Conservation (phyloP, 1,139 yeast genomes). For the Geotrichum australiense region DNA sequence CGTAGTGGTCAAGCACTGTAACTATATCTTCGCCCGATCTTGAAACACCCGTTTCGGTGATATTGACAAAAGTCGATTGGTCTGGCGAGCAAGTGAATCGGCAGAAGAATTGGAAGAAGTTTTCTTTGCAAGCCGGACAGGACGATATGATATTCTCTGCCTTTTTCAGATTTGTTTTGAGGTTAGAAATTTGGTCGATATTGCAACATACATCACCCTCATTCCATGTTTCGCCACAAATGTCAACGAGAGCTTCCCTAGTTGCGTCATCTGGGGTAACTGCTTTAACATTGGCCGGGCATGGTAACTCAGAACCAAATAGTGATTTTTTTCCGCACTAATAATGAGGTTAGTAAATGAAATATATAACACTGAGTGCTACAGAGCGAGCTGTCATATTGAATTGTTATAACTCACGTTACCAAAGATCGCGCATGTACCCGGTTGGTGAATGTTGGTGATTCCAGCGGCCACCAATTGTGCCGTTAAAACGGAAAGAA, state of each 20-base stretch:
- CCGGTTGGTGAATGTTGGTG: conserved; percentile 31
- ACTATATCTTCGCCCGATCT: conserved; percentile 56
- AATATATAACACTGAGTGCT: no score
- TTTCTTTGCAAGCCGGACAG: conserved; percentile 89
- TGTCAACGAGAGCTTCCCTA: conserved; percentile 41
- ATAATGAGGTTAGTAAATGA: neutral
- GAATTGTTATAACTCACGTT: conserved; percentile 24
- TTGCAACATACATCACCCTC: conserved; percentile 48
- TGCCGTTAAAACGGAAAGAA: conserved; percentile 1
- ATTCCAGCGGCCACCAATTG: conserved; percentile 10
- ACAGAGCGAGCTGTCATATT: no score
- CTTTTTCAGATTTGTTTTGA: conserved; percentile 53
- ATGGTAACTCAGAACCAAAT: conserved; percentile 76
- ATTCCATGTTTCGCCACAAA: conserved; percentile 70
- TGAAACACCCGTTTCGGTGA: conserved; percentile 51
- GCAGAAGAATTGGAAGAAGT: conserved; percentile 81
- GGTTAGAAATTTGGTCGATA: conserved; percentile 39
- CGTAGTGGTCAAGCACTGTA: conserved; percentile 59
- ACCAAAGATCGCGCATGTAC: conserved; percentile 49
- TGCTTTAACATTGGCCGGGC: conserved; percentile 53
- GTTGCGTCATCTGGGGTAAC: conserved; percentile 42
- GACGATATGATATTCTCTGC: conserved; percentile 79
- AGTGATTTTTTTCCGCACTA: conserved; percentile 72
- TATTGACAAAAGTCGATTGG: conserved; percentile 67
- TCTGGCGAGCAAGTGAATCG: conserved; percentile 85